phyloP scores from a whole-genome alignment of 2,329 filamentous ascomycete species.

The Oidium heveae region DNA sequence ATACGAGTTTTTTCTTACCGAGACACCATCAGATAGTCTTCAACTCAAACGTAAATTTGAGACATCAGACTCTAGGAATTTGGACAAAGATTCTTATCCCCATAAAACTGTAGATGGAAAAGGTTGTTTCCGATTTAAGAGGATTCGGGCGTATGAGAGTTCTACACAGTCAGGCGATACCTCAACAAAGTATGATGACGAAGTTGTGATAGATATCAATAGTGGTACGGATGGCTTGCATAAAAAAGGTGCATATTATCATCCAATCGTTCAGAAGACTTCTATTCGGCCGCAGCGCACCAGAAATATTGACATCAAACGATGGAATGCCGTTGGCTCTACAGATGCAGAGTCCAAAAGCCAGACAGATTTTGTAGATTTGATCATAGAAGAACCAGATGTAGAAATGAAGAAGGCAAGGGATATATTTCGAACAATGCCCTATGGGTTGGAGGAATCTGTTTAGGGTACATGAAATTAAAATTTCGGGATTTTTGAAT shows the following conservation, averaged over 20 bases:
- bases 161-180: conserved; percentile 27
- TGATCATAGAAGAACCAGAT: conserved; percentile 27
- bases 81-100: conserved; percentile 29
- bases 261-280: conserved; percentile 39
- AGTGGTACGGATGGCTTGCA: conserved; percentile 24
- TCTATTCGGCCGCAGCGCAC: conserved; percentile 35
- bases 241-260: conserved; percentile 38
- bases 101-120: conserved; percentile 19
- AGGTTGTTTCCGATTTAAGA: conserved; percentile 33
- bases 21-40: conserved; percentile 21
- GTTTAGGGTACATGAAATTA: conserved; percentile 3
- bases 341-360: conserved; percentile 19
- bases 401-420: conserved; percentile 27
- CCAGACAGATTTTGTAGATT: conserved; percentile 24
- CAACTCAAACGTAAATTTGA: conserved; percentile 37
- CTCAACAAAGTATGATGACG: conserved; percentile 34
- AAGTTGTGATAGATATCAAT: conserved; percentile 33
- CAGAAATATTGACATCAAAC: conserved; percentile 30
- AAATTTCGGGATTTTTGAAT: no score
- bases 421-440: conserved; percentile 21
- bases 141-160: conserved; percentile 39
- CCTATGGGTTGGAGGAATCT: conserved; percentile 7
- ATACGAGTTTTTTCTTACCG: conserved; percentile 40
- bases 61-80: conserved; percentile 26
- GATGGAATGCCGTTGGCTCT: conserved; percentile 3